Percentiles rank a stretch among this genome's conserved stretches.
Evolutionary conservation across 2,329 filamentous ascomycete genomes (phyloP).

Genomic region (Orbilia javanica): DNA sequence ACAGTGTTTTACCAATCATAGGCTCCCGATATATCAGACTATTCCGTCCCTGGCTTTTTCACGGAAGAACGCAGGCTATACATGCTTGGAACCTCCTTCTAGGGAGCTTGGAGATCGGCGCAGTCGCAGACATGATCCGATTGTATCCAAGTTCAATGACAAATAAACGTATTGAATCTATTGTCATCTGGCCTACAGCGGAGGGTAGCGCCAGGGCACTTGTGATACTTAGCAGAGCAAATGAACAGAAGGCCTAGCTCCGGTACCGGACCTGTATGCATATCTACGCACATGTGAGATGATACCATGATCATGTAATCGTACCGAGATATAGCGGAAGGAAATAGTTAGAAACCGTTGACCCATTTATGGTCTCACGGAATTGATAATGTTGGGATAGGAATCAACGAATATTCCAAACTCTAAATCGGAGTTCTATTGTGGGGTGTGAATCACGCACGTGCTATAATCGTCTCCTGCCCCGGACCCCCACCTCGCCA

Average conservation of each 20-base stretch:
- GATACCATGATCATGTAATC: too few species aligned
- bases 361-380: too few species aligned
- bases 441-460: not conserved
- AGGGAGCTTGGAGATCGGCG: constrained; percentile 3
- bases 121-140: constrained; percentile 7
- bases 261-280: too few species aligned
- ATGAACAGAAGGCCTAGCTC: not conserved
- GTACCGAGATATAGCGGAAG: too few species aligned
- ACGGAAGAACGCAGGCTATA: not conserved
- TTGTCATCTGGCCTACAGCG: not conserved
- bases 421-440: not conserved
- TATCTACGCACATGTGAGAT: too few species aligned
- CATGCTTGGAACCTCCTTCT: not conserved
- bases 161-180: not conserved
- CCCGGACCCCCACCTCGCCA: not conserved
- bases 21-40: not conserved
- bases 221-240: not conserved
- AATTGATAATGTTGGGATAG: too few species aligned
- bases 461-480: not conserved
- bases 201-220: not conserved
- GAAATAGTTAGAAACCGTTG: too few species aligned
- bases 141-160: not conserved
- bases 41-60: not conserved
- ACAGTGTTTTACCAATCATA: not conserved
- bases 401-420: not conserved